Percentiles rank a stretch among this genome's conserved stretches.
Evolutionary conservation across 768 basidiomycete species (phyloP).

Genomic region (Pisolithus sp.): DNA sequence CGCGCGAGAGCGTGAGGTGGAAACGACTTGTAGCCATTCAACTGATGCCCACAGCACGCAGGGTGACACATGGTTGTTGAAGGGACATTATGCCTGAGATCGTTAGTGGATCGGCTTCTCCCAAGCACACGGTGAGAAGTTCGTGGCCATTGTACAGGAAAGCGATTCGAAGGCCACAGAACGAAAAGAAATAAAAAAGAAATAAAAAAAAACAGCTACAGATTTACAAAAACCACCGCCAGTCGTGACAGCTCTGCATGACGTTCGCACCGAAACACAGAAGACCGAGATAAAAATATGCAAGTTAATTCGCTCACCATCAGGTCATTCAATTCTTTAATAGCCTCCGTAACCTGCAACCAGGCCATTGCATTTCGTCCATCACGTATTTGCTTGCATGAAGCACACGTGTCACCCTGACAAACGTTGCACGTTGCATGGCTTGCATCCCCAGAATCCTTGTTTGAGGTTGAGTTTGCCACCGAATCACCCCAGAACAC

Average conservation of each 20-base stretch:
- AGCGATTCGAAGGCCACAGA: slow-evolving; percentile 1
- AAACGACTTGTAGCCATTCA: background rate
- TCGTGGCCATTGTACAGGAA: background rate
- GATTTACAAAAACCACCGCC: background rate
- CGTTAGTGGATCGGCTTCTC: background rate
- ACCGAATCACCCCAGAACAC: slow-evolving; percentile 48
- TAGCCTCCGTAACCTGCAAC: slow-evolving; percentile 29
- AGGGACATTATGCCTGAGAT: slow-evolving; percentile 4
- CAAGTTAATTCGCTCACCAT: slow-evolving; percentile 17
- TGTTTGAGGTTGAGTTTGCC: slow-evolving; percentile 6
- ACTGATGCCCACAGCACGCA: too few relatives aligned
- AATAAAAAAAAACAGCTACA: too few relatives aligned
- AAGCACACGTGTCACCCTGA: slow-evolving; percentile 6
- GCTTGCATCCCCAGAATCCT: background rate
- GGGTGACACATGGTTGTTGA: background rate
- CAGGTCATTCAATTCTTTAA: slow-evolving; percentile 18
- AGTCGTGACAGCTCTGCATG: background rate
- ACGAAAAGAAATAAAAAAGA: slow-evolving; percentile 7
- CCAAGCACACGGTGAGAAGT: slow-evolving; percentile 11
- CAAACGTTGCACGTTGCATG: background rate
- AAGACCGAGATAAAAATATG: background rate
- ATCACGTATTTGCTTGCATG: slow-evolving; percentile 21
- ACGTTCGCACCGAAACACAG: background rate
- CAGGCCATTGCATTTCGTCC: slow-evolving; percentile 26
- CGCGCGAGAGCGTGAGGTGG: slow-evolving; percentile 18